Evolutionary conservation across 2,329 filamentous ascomycete species (phyloP).

Genomic region (Fusarium illudens): DNA sequence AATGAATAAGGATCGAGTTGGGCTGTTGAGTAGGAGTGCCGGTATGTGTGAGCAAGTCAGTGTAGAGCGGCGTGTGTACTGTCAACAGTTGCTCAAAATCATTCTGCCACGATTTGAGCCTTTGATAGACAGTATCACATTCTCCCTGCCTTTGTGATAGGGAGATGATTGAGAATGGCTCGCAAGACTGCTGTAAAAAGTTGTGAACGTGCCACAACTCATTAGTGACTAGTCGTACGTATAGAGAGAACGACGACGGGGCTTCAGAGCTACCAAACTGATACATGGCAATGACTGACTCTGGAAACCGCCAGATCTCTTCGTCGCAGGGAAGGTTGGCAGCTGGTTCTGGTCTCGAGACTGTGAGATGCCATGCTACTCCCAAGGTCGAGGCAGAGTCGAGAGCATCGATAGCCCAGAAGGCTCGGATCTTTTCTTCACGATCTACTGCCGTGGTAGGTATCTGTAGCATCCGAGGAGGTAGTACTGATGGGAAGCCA

Average conservation of each 20-base stretch:
- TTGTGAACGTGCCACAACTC: slow-evolving; percentile 17
- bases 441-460: slow-evolving; percentile 2
- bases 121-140: slow-evolving; percentile 3
- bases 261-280: slow-evolving; percentile 11
- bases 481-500: slow-evolving; percentile 2
- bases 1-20: slow-evolving; percentile 14
- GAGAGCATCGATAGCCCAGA: slow-evolving; percentile 15
- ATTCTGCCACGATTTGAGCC: slow-evolving; percentile 1
- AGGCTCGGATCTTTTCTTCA: slow-evolving; percentile 16
- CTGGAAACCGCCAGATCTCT: slow-evolving; percentile 15
- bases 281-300: slow-evolving; percentile 11
- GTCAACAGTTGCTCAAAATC: slow-evolving; percentile 16
- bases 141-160: background rate
- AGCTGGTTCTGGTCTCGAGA: slow-evolving; percentile 6
- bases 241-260: slow-evolving; percentile 5
- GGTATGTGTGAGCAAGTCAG: background rate
- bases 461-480: slow-evolving; percentile 4
- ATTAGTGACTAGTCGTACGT: slow-evolving; percentile 1
- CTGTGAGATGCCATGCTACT: slow-evolving; percentile 5
- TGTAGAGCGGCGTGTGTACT: slow-evolving; percentile 2
- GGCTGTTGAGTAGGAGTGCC: slow-evolving; percentile 7
- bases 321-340: slow-evolving; percentile 13
- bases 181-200: slow-evolving; percentile 7
- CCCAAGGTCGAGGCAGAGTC: slow-evolving; percentile 6
- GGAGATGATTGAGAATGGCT: background rate